Evolutionary conservation across 2,329 filamentous ascomycete species (phyloP), one percentile per base, ranked within the genome.

Genomic region (Cladorrhinum sp.): DNA sequence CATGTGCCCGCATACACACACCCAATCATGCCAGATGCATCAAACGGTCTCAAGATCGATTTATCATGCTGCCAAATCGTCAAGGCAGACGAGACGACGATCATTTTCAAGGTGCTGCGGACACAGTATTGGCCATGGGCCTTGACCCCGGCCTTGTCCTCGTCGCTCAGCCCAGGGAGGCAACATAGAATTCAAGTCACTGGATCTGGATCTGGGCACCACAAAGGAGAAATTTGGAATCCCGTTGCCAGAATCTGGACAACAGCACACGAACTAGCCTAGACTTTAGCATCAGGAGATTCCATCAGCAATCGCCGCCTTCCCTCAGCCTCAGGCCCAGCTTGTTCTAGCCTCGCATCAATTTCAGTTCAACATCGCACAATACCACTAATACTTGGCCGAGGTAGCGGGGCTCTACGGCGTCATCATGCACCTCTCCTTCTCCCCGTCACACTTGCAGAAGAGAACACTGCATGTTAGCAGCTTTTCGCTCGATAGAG

Each of bases 361-460:
- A 24, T 49, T 49, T 9, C 7, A 49, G 13, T 18, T 49, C 45
- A 2, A 10, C 18, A 22, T n/a, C n/a, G n/a, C 12, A 36, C 36
- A 18, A 12, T 32, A 18, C 32, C 32, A 3, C 2, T 13, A 3
- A 22, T 45, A 5, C 18, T 18, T 25, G 41, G 53, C 53, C 38
- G 53, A 55, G 36, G 53, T 25, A 55, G 32, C 53, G 53, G 53
- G 49, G 38, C 36, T 48, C 20, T 56, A 10, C 53, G 32, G 53
- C 23, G 23, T 48, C 38, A 49, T 56, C 36, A 25, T 29, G 53
- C 53, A 29, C 41, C 38, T 45, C 32, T 38, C 29, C 38, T 16
- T 24, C 49, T 50, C 22, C 49, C 49, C 49, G 49, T 50, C 52
- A 55, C 52, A 55, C 52, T n/a, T 13, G 41, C 18, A 4, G 16